Conservation (phyloP, 495 filamentous ascomycete genomes). For the Aspergillus funiculosus region DNA sequence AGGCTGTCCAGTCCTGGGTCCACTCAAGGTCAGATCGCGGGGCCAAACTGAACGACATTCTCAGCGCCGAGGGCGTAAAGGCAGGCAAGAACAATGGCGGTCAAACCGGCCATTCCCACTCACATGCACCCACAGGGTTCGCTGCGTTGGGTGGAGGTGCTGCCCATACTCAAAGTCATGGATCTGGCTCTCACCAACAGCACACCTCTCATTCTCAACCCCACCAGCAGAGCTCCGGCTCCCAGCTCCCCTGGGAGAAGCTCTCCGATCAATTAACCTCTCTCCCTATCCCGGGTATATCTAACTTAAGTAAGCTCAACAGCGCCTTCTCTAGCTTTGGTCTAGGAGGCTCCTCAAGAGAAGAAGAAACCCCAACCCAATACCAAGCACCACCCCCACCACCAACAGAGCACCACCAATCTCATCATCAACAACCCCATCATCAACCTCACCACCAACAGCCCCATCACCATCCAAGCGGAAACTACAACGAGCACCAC, state of each 20-base stretch:
- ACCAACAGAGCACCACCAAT: conserved; percentile 10
- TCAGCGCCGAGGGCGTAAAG: conserved; percentile 76
- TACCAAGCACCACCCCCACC: conserved; percentile 2
- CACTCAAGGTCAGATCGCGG: conserved; percentile 58
- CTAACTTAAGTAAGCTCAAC: conserved; percentile 33
- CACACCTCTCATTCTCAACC: conserved; percentile 9
- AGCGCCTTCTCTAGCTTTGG: conserved; percentile 37
- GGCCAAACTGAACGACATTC: conserved; percentile 56
- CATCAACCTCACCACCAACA: conserved; percentile 1
- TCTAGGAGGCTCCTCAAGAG: conserved; percentile 36
- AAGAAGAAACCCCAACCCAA: conserved; percentile 16
- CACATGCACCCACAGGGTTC: conserved; percentile 19
- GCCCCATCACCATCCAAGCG: background rate
- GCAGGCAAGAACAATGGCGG: conserved; percentile 67
- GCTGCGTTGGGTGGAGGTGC: conserved; percentile 8
- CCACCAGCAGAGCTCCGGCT: conserved; percentile 23
- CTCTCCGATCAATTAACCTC: conserved; percentile 23
- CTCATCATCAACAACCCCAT: conserved; percentile 3
- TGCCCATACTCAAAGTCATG: conserved; percentile 5
- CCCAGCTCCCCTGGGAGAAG: conserved; percentile 31
- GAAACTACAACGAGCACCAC: too few relatives aligned
- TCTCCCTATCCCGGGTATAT: conserved; percentile 41
- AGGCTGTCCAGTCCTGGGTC: conserved; percentile 71
- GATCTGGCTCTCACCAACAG: conserved; percentile 19
- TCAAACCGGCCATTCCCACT: conserved; percentile 29